phyloP scores from a whole-genome alignment of 1,284 basidiomycete genomes.

The Malassezia yamatoensis region DNA sequence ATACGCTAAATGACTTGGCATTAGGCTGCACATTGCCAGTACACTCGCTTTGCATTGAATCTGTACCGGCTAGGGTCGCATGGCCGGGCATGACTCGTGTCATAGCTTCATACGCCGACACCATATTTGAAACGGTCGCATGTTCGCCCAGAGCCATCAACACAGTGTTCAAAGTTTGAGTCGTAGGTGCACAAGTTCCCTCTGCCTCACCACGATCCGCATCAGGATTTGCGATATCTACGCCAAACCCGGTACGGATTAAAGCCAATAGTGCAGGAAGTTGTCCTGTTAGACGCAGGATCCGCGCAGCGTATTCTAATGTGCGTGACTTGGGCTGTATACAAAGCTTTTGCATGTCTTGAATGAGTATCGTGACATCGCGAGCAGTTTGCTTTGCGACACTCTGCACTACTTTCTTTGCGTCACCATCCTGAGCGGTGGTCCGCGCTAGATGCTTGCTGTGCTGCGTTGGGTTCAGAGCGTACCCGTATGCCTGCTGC shows the following conservation, averaged over 20 bases:
- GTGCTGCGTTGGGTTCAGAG: not conserved
- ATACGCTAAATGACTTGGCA: constrained; percentile 30
- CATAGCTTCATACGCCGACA: constrained; percentile 38
- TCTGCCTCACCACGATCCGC: constrained; percentile 2
- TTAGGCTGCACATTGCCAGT: constrained; percentile 19
- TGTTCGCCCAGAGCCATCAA: constrained; percentile 46
- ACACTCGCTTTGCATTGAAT: not conserved
- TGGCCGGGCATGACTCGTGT: constrained; percentile 24
- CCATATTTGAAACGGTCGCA: constrained; percentile 37
- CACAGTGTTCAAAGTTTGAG: constrained; percentile 41
- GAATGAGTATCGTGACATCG: constrained; percentile 26
- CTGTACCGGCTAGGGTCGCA: not conserved
- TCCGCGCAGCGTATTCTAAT: constrained; percentile 30
- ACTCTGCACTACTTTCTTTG: constrained; percentile 19
- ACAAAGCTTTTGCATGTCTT: constrained; percentile 29
- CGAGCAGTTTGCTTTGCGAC: constrained; percentile 26
- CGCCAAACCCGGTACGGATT: constrained; percentile 31
- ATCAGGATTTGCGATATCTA: constrained; percentile 34
- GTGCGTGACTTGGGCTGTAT: constrained; percentile 25
- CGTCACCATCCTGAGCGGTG: constrained; percentile 19
- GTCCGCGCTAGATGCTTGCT: not conserved
- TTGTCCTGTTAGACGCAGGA: constrained; percentile 36
- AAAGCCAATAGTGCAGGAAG: constrained; percentile 29
- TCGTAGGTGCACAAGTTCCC: constrained; percentile 16
- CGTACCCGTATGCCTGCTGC: constrained; percentile 2